Base-by-base conservation (phyloP, 164 flowering plant species). In the Berberis vulgaris region DNA sequence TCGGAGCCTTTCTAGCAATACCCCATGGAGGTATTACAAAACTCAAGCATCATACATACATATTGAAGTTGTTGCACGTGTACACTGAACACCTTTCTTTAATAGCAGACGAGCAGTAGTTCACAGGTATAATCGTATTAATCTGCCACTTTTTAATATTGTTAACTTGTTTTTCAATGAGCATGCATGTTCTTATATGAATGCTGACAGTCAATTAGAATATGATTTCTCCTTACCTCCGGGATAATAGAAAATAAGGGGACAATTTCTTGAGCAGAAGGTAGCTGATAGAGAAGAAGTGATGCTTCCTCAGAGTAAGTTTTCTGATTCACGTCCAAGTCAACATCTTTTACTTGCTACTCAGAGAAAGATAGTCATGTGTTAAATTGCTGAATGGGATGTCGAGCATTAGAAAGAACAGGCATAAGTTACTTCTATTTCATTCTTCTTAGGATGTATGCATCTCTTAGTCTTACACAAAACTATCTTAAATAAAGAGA, bases 221-320 rank as follows among this genome's bases (percentile, higher is more conserved):
- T 60, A 56, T 45, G 41, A 45, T 61, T 41, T 6, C 65, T 68
- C 43, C 71, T 65, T 76, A 93, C 96, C 98, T 89, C 96, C 57
- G 81, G 73, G 71, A 88, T 69, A 58, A 71, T 67, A 59, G 88
- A 79, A 60, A 87, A 72, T 45, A 86, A 58, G 2, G 96, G 90
- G 8, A 83, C 63, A 70, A 85, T 45, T 62, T 86, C 91, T 66
- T 76, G 87, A 65, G 74, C 54, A 60, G 84, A 78, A 54, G 73
- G 54, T 67, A 82, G 74, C 61, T 81, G 85, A 78, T 75, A 39
- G 45, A 83, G 68, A 62, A 66, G 67, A 55, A 77, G 65, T 43
- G 79, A 67, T 60, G 69, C 68, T 70, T 79, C 93, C 64, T 70
- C 69, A 57, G 64, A 58, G 69, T 67, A 63, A 7, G 61, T 49